These are phyloP conservation scores for Mangifera indica DNA, from an alignment of 345 rosid genomes.

Conservation along the genomic window DNA sequence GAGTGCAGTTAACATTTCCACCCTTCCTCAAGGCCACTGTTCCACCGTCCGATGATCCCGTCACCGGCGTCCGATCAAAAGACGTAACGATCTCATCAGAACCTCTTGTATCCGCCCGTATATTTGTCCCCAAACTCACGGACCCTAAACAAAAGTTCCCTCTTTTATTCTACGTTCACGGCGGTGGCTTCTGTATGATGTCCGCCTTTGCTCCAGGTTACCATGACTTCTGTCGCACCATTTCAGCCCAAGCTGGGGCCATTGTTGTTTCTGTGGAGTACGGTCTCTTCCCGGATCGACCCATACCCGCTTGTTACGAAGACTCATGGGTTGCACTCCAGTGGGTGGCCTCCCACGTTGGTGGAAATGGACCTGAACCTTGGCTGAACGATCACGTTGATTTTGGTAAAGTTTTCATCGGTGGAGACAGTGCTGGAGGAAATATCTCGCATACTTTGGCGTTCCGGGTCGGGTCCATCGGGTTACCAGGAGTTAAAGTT, in stretches of 20 bases:
- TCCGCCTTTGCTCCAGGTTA: conserved; percentile 33
- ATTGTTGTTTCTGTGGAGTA: conserved; percentile 31
- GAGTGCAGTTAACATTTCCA: not conserved
- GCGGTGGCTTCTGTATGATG: conserved; percentile 36
- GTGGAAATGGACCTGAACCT: conserved; percentile 28
- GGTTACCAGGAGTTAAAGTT: conserved; percentile 25
- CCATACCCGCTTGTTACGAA: conserved; percentile 44
- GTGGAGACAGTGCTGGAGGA: conserved; percentile 46
- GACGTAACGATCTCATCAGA: conserved; percentile 30
- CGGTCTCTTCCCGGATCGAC: conserved; percentile 42
- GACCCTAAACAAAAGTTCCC: conserved; percentile 29
- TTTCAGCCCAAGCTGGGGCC: conserved; percentile 30
- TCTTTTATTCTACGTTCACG: conserved; percentile 40
- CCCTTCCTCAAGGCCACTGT: not conserved
- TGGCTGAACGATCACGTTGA: conserved; percentile 42
- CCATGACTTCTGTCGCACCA: conserved; percentile 23
- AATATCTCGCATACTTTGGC: conserved; percentile 37
- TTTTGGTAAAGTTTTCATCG: conserved; percentile 27
- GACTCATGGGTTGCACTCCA: conserved; percentile 47
- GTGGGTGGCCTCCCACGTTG: conserved; percentile 39
- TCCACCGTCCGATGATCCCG: conserved; percentile 21
- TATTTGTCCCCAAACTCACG: conserved; percentile 31
- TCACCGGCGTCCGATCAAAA: conserved; percentile 25
- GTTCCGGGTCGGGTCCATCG: conserved; percentile 30
- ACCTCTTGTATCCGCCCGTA: conserved; percentile 25